Conservation (phyloP, 176 grass and related monocot genomes). For the Cocos nucifera region DNA sequence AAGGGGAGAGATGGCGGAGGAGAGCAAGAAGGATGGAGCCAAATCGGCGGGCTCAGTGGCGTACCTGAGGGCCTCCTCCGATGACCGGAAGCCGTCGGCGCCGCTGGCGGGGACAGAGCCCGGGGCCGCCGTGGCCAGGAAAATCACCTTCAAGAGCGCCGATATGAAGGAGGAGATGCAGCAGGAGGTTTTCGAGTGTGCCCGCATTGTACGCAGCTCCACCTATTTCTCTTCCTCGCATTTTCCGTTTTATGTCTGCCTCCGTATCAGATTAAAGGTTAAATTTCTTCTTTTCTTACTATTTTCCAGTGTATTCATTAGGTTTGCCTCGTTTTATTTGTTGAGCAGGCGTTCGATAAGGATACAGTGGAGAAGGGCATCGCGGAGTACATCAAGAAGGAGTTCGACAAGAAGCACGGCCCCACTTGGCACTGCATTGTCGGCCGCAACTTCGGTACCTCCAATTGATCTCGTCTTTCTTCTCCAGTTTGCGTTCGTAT, state of each 20-base stretch:
- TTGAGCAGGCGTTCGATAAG: slow-evolving; percentile 70
- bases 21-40: slow-evolving; percentile 20
- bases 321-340: not conserved
- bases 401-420: slow-evolving; percentile 93
- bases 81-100: slow-evolving; percentile 42
- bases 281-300: not conserved
- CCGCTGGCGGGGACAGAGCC: slow-evolving; percentile 17
- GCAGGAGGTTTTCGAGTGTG: slow-evolving; percentile 78
- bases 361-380: slow-evolving; percentile 89
- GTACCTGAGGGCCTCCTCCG: slow-evolving; percentile 31
- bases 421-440: slow-evolving; percentile 98
- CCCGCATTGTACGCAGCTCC: slow-evolving; percentile 48
- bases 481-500: not conserved
- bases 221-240: not conserved
- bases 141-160: slow-evolving; percentile 95
- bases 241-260: not conserved
- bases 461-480: not conserved
- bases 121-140: slow-evolving; percentile 21
- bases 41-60: slow-evolving; percentile 18
- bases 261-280: not conserved
- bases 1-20: slow-evolving; percentile 55
- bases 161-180: slow-evolving; percentile 98
- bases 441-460: slow-evolving; percentile 93
- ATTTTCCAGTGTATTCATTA: not conserved
- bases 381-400: slow-evolving; percentile 99